phyloP scores from a whole-genome alignment of 2,329 filamentous ascomycete genomes.

The Apiospora phragmitis region DNA sequence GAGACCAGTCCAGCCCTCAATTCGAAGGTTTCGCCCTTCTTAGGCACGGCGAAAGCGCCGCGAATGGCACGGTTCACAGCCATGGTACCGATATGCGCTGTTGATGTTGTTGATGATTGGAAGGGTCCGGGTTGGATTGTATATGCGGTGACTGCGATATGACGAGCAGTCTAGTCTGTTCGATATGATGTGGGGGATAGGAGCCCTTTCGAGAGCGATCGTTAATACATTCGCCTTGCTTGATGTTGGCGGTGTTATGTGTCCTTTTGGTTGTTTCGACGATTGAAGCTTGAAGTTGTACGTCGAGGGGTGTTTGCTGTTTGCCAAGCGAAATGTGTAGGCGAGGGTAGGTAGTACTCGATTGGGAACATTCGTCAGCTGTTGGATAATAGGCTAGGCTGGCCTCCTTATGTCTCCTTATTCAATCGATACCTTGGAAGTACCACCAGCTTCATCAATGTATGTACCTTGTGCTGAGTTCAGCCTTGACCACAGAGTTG shows the following conservation, averaged over 20 bases:
- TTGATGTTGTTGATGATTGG: constrained; percentile 24
- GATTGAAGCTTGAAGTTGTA: constrained; percentile 11
- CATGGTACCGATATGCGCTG: constrained; percentile 53
- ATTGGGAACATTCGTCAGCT: not conserved
- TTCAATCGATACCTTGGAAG: not conserved
- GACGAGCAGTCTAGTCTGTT: constrained; percentile 12
- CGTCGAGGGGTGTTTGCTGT: constrained; percentile 9
- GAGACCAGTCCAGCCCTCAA: constrained; percentile 92
- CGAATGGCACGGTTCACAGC: constrained; percentile 96
- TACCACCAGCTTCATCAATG: not conserved
- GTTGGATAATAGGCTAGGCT: constrained; percentile 1
- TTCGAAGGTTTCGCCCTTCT: constrained; percentile 98
- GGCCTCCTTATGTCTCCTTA: constrained; percentile 4
- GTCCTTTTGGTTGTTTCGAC: not conserved
- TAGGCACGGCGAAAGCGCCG: constrained; percentile 87
- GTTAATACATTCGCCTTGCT: constrained; percentile 21
- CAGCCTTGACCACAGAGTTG: not conserved
- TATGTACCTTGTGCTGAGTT: not conserved
- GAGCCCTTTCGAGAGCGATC: constrained; percentile 30
- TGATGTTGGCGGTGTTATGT: constrained; percentile 7
- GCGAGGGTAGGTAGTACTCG: not conserved
- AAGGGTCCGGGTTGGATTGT: constrained; percentile 20
- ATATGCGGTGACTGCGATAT: constrained; percentile 5
- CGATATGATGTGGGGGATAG: constrained; percentile 15
- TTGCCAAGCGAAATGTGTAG: not conserved